These are phyloP conservation scores for Candida sp. DNA, from an alignment of 1,139 yeast species.

Conservation along the genomic window DNA sequence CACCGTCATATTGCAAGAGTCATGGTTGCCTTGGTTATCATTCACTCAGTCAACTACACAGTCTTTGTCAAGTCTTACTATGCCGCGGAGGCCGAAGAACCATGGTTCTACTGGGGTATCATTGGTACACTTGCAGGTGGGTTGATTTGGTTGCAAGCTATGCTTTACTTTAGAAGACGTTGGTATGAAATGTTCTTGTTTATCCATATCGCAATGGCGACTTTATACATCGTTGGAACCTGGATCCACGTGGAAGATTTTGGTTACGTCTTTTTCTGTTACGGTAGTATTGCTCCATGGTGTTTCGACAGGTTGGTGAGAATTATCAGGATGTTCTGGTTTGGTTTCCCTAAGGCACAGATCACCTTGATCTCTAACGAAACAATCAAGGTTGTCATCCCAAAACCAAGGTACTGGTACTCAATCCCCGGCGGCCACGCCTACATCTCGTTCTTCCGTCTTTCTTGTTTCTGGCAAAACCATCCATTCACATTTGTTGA, in stretches of 20 bases:
- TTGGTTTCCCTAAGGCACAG: conserved; percentile 58
- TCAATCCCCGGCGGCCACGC: conserved; percentile 46
- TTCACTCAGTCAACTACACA: conserved; percentile 44
- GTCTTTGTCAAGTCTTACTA: no score
- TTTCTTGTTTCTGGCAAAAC: conserved; percentile 57
- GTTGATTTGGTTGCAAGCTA: conserved; percentile 50
- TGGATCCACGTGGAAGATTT: conserved; percentile 50
- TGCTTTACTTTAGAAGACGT: conserved; percentile 54
- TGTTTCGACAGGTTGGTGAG: conserved; percentile 59
- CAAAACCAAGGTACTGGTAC: conserved; percentile 41
- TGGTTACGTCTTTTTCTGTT: no score
- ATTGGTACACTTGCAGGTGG: conserved; percentile 9
- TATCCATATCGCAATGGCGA: conserved; percentile 62
- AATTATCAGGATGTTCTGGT: conserved; percentile 45
- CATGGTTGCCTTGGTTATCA: no score
- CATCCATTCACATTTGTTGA: conserved; percentile 60
- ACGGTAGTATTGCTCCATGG: conserved; percentile 65
- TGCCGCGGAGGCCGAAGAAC: no score
- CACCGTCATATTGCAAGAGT: no score
- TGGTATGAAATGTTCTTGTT: conserved; percentile 68
- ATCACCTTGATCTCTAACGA: conserved; percentile 43
- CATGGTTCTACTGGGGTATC: no score
- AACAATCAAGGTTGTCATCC: conserved; percentile 42
- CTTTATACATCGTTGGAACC: conserved; percentile 57
- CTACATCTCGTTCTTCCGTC: conserved; percentile 40